These are phyloP conservation scores for Gnomoniopsis sp. DNA, from an alignment of 2,329 filamentous ascomycete genomes.

Conservation along the genomic window DNA sequence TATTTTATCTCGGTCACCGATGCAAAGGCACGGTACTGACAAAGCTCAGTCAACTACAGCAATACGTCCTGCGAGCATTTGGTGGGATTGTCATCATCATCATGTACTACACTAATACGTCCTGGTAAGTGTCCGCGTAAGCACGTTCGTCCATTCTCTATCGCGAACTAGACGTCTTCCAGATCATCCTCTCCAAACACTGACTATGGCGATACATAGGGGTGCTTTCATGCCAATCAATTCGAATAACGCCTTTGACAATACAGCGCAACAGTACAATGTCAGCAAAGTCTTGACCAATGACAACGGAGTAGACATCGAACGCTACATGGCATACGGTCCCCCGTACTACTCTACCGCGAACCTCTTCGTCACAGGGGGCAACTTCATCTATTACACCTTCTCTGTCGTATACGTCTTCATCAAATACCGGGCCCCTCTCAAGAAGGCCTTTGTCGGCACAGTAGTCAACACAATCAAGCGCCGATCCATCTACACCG, in stretches of 20 bases:
- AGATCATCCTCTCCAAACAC: too few relatives aligned
- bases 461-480: constrained; percentile 30
- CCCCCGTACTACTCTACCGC: constrained; percentile 23
- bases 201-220: not conserved
- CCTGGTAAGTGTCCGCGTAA: not conserved
- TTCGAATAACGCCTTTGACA: constrained; percentile 36
- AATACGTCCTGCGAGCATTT: constrained; percentile 2
- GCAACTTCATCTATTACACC: constrained; percentile 27
- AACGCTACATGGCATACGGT: constrained; percentile 23
- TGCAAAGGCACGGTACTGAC: not conserved
- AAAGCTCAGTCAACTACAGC: constrained; percentile 3
- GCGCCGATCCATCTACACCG: constrained; percentile 13
- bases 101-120: constrained; percentile 15
- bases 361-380: constrained; percentile 14
- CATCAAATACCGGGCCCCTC: constrained; percentile 35
- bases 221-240: constrained; percentile 38
- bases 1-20: not conserved
- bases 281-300: constrained; percentile 22
- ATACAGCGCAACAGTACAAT: constrained; percentile 36
- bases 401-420: constrained; percentile 41
- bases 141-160: too few relatives aligned
- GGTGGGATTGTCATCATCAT: constrained; percentile 41
- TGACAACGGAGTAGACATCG: constrained; percentile 21
- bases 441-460: constrained; percentile 31
- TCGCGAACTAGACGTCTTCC: too few relatives aligned